Conservation (phyloP, 2,329 filamentous ascomycete genomes). For the Cladosporium cucumerinum region DNA sequence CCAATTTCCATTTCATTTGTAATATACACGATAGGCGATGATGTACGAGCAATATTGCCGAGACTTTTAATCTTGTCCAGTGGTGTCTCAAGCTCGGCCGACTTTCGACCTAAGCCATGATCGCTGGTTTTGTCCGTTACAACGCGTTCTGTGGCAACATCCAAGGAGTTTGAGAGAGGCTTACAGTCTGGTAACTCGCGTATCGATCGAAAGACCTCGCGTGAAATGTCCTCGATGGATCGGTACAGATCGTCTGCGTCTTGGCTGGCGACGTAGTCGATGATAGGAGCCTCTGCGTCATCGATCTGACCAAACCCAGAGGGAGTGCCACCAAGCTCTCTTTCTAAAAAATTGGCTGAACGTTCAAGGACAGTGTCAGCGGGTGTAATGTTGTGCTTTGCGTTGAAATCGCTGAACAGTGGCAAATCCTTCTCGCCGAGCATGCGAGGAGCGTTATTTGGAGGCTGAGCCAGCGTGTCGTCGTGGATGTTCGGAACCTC, state of each 20-base stretch:
- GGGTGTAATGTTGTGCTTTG: not conserved
- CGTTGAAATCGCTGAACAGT: slow-evolving; percentile 8
- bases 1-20: slow-evolving; percentile 6
- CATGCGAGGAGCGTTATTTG: not conserved
- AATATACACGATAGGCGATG: not conserved
- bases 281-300: not conserved
- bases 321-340: slow-evolving; percentile 13
- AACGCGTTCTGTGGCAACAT: slow-evolving; percentile 13
- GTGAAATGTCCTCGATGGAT: slow-evolving; percentile 20
- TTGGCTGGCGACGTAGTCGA: slow-evolving; percentile 4
- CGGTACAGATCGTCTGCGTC: slow-evolving; percentile 20
- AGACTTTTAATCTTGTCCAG: slow-evolving; percentile 9
- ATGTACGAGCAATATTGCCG: not conserved
- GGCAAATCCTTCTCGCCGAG: not conserved
- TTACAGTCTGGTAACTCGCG: slow-evolving; percentile 24
- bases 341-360: slow-evolving; percentile 22
- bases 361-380: slow-evolving; percentile 7
- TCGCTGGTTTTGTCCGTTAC: slow-evolving; percentile 19
- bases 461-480: not conserved
- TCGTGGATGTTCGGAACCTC: not conserved
- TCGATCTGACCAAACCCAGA: slow-evolving; percentile 13
- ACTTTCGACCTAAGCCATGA: slow-evolving; percentile 8
- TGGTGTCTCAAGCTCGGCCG: slow-evolving; percentile 2
- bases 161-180: slow-evolving; percentile 12
- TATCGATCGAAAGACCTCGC: slow-evolving; percentile 21